phyloP scores from a whole-genome alignment of 1,284 basidiomycete genomes.

The Vanrija sp. region DNA sequence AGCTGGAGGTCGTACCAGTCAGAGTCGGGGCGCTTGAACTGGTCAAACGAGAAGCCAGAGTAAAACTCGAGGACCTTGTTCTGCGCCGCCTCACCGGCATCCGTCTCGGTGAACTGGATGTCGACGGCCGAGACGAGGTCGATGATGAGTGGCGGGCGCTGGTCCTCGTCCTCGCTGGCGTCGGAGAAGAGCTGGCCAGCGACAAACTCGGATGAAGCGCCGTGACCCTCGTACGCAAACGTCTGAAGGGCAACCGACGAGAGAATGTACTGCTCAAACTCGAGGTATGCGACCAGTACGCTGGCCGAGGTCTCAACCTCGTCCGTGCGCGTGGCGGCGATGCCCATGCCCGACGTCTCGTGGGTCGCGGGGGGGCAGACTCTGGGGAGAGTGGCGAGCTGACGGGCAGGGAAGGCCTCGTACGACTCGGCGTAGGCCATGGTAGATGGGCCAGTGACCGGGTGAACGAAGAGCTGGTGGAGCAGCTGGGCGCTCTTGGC shows the following conservation, averaged over 20 bases:
- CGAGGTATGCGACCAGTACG: conserved; percentile 71
- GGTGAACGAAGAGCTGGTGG: conserved; percentile 79
- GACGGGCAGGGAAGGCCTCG: conserved; percentile 83
- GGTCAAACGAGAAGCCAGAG: conserved; percentile 65
- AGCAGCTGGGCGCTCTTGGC: conserved; percentile 82
- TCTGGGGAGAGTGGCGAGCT: conserved; percentile 56
- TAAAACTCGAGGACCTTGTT: conserved; percentile 58
- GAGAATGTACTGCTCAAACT: conserved; percentile 77
- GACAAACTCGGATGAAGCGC: conserved; percentile 66
- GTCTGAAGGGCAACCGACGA: conserved; percentile 85
- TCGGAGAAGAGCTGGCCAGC: conserved; percentile 66
- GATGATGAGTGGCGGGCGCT: conserved; percentile 76
- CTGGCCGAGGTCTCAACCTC: conserved; percentile 72
- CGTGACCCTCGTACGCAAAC: conserved; percentile 75
- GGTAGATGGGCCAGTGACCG: conserved; percentile 73
- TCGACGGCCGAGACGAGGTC: conserved; percentile 80
- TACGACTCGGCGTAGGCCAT: conserved; percentile 83
- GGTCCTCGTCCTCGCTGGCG: conserved; percentile 57
- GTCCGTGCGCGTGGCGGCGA: conserved; percentile 64
- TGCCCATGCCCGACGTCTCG: conserved; percentile 56
- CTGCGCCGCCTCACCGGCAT: conserved; percentile 58
- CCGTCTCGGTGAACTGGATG: conserved; percentile 80
- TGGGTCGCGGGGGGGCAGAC: conserved; percentile 55
- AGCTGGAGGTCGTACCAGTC: conserved; percentile 72
- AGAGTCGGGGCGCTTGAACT: conserved; percentile 66